These are phyloP conservation scores for Ceratonia siliqua DNA, from an alignment of 306 rosid species.

Conservation along the genomic window DNA sequence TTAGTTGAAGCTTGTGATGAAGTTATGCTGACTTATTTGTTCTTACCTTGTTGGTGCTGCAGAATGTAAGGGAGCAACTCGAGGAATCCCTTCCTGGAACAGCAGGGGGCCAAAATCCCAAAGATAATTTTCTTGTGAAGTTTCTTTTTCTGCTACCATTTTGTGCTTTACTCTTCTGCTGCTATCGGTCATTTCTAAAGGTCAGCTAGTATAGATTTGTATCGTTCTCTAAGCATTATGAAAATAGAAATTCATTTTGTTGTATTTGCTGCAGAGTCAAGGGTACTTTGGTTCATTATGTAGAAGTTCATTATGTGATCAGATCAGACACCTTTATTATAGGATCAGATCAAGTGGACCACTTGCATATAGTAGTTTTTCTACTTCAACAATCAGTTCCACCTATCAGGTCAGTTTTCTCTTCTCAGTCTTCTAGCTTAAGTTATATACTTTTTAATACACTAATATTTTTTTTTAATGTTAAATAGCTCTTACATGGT, in stretches of 20 bases:
- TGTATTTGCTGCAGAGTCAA: conserved; percentile 55
- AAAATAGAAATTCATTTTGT: not conserved
- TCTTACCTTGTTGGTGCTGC: conserved; percentile 38
- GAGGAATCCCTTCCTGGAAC: conserved; percentile 91
- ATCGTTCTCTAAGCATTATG: conserved; percentile 22
- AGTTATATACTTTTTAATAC: conserved; percentile 23
- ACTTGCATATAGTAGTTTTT: conserved; percentile 56
- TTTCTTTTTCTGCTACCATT: conserved; percentile 75
- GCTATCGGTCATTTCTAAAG: conserved; percentile 63
- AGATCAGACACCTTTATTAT: conserved; percentile 67
- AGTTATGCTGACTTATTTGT: conserved; percentile 10
- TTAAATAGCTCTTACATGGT: conserved; percentile 42
- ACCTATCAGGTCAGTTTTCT: conserved; percentile 61
- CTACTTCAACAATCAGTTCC: conserved; percentile 52
- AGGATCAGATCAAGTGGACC: conserved; percentile 74
- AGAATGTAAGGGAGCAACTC: conserved; percentile 83
- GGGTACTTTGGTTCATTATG: conserved; percentile 52
- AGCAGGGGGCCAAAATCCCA: conserved; percentile 82
- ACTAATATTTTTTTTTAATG: conserved; percentile 36
- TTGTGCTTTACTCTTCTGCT: conserved; percentile 63
- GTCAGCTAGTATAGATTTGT: conserved; percentile 46
- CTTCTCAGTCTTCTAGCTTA: conserved; percentile 14
- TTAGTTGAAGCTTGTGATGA: conserved; percentile 29
- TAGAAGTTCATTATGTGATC: conserved; percentile 72
- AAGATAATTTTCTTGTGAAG: conserved; percentile 73